A percentile compares a stretch with the other conserved stretches of the same genome.
These are phyloP conservation scores for Echinochloa phyllopogon DNA, from an alignment of 176 grass and related monocot genomes.

Conservation along the genomic window DNA sequence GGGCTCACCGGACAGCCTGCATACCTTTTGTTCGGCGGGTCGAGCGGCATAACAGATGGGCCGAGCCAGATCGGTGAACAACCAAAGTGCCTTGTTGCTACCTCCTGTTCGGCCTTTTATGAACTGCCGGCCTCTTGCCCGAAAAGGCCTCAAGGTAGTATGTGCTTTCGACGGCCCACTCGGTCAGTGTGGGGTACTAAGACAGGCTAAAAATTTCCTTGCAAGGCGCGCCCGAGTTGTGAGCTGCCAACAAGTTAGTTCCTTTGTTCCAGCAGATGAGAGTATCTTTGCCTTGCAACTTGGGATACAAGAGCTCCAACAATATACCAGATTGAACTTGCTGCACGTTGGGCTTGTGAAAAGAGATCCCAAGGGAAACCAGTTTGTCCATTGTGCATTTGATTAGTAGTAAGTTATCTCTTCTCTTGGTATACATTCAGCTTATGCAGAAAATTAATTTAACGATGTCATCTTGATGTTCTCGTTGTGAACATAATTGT, in stretches of 20 bases:
- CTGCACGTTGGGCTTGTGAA: constrained; percentile 66
- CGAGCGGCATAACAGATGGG: background rate
- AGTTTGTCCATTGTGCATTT: constrained; percentile 89
- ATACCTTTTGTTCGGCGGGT: too few species aligned
- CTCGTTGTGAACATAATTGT: background rate
- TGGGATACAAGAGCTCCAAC: constrained; percentile 82
- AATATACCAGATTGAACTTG: constrained; percentile 74
- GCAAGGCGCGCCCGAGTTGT: constrained; percentile 46
- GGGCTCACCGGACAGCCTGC: too few species aligned
- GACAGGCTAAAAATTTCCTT: background rate
- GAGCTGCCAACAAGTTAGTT: constrained; percentile 75
- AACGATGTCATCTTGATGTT: background rate
- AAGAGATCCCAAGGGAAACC: constrained; percentile 73
- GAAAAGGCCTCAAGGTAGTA: background rate
- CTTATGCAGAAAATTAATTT: background rate
- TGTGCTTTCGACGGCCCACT: background rate
- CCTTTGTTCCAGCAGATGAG: constrained; percentile 53
- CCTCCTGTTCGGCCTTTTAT: too few species aligned
- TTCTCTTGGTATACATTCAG: background rate
- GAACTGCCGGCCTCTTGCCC: too few species aligned
- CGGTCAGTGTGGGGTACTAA: too few species aligned
- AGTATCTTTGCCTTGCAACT: constrained; percentile 78
- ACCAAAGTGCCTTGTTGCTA: too few species aligned
- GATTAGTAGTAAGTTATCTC: constrained; percentile 54
- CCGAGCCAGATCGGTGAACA: too few species aligned